These are phyloP conservation scores for Gossypium thurberi DNA, from an alignment of 345 rosid species.

Conservation along the genomic window DNA sequence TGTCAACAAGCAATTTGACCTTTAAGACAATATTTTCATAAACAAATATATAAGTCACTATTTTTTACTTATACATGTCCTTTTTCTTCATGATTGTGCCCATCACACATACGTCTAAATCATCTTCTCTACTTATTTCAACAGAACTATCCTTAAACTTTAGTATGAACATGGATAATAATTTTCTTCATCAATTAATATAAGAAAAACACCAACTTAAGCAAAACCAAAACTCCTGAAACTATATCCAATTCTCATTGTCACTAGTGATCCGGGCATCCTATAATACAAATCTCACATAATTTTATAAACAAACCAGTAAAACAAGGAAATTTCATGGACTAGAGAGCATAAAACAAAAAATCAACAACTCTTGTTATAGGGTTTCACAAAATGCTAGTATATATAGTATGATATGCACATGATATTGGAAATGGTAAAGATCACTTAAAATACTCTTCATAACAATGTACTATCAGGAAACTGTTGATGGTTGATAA, in stretches of 20 bases:
- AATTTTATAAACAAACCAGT: not conserved
- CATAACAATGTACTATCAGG: not conserved
- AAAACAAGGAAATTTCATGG: not conserved
- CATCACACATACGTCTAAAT: not conserved
- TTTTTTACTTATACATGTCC: not conserved
- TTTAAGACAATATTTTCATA: not conserved
- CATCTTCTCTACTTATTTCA: slow-evolving; percentile 1
- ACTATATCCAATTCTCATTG: not conserved
- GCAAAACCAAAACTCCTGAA: not conserved
- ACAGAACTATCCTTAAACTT: not conserved
- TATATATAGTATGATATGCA: not conserved
- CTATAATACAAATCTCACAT: not conserved
- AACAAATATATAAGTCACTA: not conserved
- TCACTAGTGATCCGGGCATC: not conserved
- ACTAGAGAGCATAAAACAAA: not conserved
- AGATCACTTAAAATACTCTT: not conserved
- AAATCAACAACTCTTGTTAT: not conserved
- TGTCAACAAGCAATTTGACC: not conserved
- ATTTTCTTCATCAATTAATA: not conserved
- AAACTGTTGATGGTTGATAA: not conserved
- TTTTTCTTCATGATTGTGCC: not conserved
- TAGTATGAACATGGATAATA: not conserved
- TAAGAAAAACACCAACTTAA: not conserved
- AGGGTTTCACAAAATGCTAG: not conserved
- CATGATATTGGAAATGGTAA: not conserved